These are phyloP conservation scores for Paxillus involutus DNA, from an alignment of 768 basidiomycete species.

Conservation along the genomic window DNA sequence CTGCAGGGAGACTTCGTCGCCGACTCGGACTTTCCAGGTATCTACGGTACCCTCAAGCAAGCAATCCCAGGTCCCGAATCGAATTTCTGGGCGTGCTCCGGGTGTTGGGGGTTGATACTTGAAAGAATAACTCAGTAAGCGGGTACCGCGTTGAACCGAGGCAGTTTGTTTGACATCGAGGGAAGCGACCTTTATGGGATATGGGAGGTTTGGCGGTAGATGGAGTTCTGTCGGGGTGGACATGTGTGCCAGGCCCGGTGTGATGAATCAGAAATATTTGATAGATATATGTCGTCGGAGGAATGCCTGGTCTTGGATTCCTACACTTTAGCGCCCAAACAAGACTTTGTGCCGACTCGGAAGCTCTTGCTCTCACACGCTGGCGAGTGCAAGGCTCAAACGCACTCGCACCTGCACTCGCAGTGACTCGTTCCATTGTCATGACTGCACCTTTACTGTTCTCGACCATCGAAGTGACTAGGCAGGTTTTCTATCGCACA, in stretches of 20 bases:
- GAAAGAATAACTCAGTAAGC: conserved; percentile 85
- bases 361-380: background rate
- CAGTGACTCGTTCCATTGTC: background rate
- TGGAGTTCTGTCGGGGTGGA: conserved; percentile 70
- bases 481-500: conserved; percentile 72
- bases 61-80: conserved; percentile 91
- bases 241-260: conserved; percentile 31
- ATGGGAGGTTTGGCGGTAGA: conserved; percentile 78
- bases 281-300: conserved; percentile 10
- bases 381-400: background rate
- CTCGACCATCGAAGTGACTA: conserved; percentile 77
- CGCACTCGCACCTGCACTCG: background rate
- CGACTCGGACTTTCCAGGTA: conserved; percentile 65
- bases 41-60: conserved; percentile 78
- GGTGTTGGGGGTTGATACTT: conserved; percentile 49
- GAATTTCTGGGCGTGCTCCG: conserved; percentile 55
- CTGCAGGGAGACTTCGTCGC: conserved; percentile 61
- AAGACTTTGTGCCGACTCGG: no score
- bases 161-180: conserved; percentile 50
- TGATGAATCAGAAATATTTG: background rate
- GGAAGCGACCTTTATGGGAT: conserved; percentile 79
- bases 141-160: conserved; percentile 65
- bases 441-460: conserved; percentile 49
- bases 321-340: background rate
- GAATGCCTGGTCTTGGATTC: background rate